Percentiles rank a stretch among this genome's conserved stretches.
phyloP scores from a whole-genome alignment of 2,329 filamentous ascomycete species.

The Alternaria ventricosa region DNA sequence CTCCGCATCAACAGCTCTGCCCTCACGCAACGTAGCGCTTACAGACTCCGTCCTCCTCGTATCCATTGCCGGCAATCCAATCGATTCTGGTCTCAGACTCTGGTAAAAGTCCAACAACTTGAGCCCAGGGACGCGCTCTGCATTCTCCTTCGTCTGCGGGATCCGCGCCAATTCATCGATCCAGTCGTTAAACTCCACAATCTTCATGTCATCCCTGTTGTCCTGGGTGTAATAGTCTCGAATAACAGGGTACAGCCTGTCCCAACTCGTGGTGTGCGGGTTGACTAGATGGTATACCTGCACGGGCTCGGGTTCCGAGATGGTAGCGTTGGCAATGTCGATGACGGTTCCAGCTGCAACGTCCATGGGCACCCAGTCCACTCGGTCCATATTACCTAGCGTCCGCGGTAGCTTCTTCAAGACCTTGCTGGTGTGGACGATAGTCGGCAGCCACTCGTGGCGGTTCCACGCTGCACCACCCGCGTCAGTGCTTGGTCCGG shows the following conservation, averaged over 20 bases:
- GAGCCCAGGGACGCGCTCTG: not conserved
- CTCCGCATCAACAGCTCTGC: not conserved
- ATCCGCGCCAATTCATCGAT: not conserved
- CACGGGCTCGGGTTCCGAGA: not conserved
- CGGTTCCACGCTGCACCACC: constrained; percentile 31
- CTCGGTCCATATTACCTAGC: constrained; percentile 15
- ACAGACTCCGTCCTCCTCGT: not conserved
- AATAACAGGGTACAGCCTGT: not conserved
- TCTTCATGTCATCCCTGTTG: not conserved
- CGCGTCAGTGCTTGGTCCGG: constrained; percentile 27
- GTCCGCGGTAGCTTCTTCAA: constrained; percentile 29
- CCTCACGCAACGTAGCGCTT: not conserved
- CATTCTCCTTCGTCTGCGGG: constrained; percentile 1
- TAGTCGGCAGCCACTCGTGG: constrained; percentile 37
- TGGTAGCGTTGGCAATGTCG: not conserved
- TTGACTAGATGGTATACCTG: constrained; percentile 8
- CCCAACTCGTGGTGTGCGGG: not conserved
- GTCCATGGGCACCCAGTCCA: constrained; percentile 38
- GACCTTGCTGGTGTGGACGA: constrained; percentile 27
- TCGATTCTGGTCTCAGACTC: not conserved
- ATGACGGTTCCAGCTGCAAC: not conserved
- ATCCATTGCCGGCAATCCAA: not conserved
- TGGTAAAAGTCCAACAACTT: constrained; percentile 5
- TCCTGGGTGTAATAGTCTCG: not conserved
- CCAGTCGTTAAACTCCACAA: not conserved